Base-by-base conservation (phyloP, 768 basidiomycete genomes). In the Leccinum variicolor region DNA sequence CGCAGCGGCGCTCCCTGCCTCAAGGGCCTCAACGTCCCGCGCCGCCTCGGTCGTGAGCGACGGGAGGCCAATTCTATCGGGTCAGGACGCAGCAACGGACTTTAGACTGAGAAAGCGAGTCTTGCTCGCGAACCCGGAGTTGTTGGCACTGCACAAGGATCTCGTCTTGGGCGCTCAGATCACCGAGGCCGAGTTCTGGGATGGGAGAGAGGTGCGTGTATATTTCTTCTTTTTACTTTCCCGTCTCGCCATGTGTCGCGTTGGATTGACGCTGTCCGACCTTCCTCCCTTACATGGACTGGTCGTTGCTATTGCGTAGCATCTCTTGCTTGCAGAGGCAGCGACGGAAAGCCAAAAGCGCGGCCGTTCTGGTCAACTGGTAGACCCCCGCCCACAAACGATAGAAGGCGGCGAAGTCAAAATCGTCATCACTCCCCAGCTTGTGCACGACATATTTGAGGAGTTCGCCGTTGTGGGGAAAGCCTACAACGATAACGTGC, bases 141-240 rank as follows among this genome's bases (percentile, higher is more conserved):
- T 98, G 54, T 86, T 85, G 19, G 72, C 83, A 11, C 76, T 99
- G 46, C 95, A 98, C 71, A 84, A 86, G 39, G 92, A 96, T 50
- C 83, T 98, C 58, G 97, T 98, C 48, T 84, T 92, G 73, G 79
- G 78, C 28, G 85, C 87, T 10, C 87, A 91, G 61, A 89, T 99
- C 29, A 89, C 88, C 1, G 95, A 98, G 72, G 82, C 84, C 0
- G 97, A 99, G 63, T 99, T 98, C 71, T 98, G 97, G 97, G 94
- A 94, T 59, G 93, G 94, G 31, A 81, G 97, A 67, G 90, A 97
- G 82, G 93, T 97, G 69, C 23, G 46, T 25, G 46, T 47, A 0
- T 25, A 14, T 10, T 9, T 10, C 39, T 41, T 10, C n/a, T 10
- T n/a, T 41, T 17, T 46, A 21, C 4, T 10, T 34, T 41, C 39